phyloP scores from a whole-genome alignment of 23 red algal genomes.

The Gracilaria caudata region DNA sequence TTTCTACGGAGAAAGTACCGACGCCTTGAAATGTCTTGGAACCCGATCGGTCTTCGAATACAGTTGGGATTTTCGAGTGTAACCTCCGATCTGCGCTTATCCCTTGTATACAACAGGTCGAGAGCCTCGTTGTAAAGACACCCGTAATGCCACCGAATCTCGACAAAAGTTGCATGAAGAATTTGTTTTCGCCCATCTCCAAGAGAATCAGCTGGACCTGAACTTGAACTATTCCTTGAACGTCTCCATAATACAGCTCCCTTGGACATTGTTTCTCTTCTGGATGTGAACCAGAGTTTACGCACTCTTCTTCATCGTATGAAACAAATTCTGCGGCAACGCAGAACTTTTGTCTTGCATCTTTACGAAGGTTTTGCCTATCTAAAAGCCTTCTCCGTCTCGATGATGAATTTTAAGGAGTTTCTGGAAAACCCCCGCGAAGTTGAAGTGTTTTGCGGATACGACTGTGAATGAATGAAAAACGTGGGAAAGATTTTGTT shows the following conservation, averaged over 20 bases:
- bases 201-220: not conserved
- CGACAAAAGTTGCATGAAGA: not conserved
- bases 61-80: not conserved
- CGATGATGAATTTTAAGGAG: too few species aligned
- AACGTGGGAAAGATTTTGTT: too few species aligned
- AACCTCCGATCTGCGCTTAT: not conserved
- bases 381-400: not conserved
- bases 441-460: too few species aligned
- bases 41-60: not conserved
- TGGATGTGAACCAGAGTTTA: not conserved
- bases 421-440: not conserved
- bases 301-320: not conserved
- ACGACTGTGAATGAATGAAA: too few species aligned
- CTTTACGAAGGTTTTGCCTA: not conserved
- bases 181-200: not conserved
- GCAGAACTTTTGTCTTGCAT: conserved; percentile 6
- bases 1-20: not conserved
- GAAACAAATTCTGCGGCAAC: not conserved
- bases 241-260: not conserved
- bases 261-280: too few species aligned
- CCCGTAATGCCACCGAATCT: not conserved
- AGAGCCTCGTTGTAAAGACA: not conserved
- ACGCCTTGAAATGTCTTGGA: not conserved
- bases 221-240: not conserved
- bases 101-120: not conserved